Base-by-base conservation (phyloP, 495 filamentous ascomycete genomes). In the Aspergillus homomorphus region DNA sequence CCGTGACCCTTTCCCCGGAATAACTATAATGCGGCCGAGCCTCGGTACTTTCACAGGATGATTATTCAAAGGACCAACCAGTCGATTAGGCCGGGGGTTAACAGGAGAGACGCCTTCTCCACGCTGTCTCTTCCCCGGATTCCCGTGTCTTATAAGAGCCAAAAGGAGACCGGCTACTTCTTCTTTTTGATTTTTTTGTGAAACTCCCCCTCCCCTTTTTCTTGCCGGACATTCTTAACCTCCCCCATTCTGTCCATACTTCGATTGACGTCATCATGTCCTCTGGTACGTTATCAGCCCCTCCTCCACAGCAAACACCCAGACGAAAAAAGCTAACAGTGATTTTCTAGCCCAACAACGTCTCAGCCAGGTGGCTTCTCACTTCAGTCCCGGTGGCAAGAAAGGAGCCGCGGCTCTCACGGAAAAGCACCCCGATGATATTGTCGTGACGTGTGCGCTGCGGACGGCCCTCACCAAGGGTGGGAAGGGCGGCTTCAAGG, bases 401-500 rank as follows among this genome's bases (percentile, higher is more conserved):
- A 76, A 77, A 46, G 80, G 84, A 45, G 76, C 72, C 50, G 75
- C 82, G 52, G 73, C 71, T 7, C 66, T 90, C 60, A 75, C 83
- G 45, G 73, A 81, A 63, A 88, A 89, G 68, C 78, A 81, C 60
- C 82, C 87, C 43, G 84, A 89, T 72, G 87, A 90, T 68, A 84
- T 98, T 67, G 94, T 98, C 59, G 84, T 98, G 56, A 97, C 94
- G 62, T 89, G 88, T 66, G 91, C 90, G 62, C 89, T 97, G 67
- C 92, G 94, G 54, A 95, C 91, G 18, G 84, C 94, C 57, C 85
- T 96, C 69, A 95, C 90, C 53, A 95, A 90, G 77, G 94, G 91
- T 65, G 91, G 92, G 62, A 91, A 91, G 76, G 94, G 94, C 65
- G 84, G 82, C 28, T 94, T 98, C 82, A 98, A 98, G 82, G 95